Base-by-base conservation (phyloP, 371 early-diverging fungal genomes). In the Mucor irregularis region DNA sequence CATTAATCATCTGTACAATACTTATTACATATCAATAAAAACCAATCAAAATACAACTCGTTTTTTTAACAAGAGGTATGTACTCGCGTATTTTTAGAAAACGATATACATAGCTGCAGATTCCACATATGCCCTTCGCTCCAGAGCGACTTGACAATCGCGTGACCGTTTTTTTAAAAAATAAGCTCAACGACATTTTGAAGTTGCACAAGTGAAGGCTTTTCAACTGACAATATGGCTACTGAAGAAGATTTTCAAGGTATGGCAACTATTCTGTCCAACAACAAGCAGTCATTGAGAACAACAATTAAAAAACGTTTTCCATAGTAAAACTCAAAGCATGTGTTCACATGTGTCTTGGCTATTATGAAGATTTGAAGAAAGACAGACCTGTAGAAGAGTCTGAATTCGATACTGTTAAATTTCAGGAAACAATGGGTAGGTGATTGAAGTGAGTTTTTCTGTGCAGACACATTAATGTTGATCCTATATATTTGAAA, bases 321-420 rank as follows among this genome's bases (percentile, higher is more conserved):
- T n/a, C n/a, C n/a, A 16, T 49, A 74, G 75, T 61, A 22, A 66
- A 69, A 35, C 53, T 74, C 9, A 60, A 64, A 31, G 69, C 75
- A 54, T 74, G 75, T 38, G 57, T 56, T 25, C 62, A 48, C 53
- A 71, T 74, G 71, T 61, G 58, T n/a, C 48, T 53, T 14, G 58
- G 58, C 3, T 74, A 71, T 22, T 45, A 71, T 9, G 54, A 64
- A 1, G 75, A 71, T 31, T 54, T 74, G 14, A 71, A 71, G 30
- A 45, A 52, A 10, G 51, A 58, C 16, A 55, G 64, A 34, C 38
- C 62, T 9, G 53, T 66, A 11, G 31, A 37, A 3, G 54, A 55
- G 5, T 35, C 59, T 6, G 54, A 57, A 10, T 77, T 77, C 48
- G 61, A 71, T 31, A 52, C 58, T 7, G 61, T 25, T 6, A 19